phyloP scores from a whole-genome alignment of 2,329 filamentous ascomycete species.

The Aureobasidium lini region DNA sequence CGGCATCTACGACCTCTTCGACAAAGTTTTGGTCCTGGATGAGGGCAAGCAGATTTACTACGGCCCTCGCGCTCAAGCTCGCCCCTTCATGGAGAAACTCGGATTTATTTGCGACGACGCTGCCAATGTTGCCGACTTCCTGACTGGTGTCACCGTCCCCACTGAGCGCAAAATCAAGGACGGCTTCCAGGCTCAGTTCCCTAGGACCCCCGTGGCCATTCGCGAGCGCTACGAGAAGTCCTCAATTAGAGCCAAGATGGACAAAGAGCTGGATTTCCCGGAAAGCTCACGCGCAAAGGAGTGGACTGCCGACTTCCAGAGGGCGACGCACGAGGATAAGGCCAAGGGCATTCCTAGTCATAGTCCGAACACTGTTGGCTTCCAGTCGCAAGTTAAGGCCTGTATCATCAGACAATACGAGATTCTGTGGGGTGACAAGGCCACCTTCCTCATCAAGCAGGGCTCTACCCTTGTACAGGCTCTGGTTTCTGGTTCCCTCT shows the following conservation, averaged over 20 bases:
- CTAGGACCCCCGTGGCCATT: constrained; percentile 39
- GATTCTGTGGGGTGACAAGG: constrained; percentile 58
- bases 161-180: constrained; percentile 39
- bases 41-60: constrained; percentile 60
- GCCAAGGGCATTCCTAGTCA: constrained; percentile 44
- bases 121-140: constrained; percentile 57
- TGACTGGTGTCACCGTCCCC: constrained; percentile 57
- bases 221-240: constrained; percentile 46
- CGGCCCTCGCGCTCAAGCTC: constrained; percentile 51
- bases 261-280: constrained; percentile 51
- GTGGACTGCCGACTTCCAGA: constrained; percentile 47
- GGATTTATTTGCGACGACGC: constrained; percentile 57
- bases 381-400: constrained; percentile 48
- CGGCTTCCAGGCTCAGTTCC: constrained; percentile 38
- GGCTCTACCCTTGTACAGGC: constrained; percentile 51
- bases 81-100: constrained; percentile 56
- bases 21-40: constrained; percentile 62
- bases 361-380: constrained; percentile 51
- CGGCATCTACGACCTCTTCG: constrained; percentile 61
- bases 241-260: constrained; percentile 43
- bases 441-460: constrained; percentile 57
- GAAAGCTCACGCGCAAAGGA: constrained; percentile 41
- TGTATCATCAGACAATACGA: constrained; percentile 56
- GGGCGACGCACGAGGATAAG: constrained; percentile 48
- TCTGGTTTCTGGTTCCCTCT: constrained; percentile 57